Percentiles rank a stretch among this genome's conserved stretches.
Evolutionary conservation across 2,329 filamentous ascomycete genomes (phyloP).

Genomic region (Pezicula carpinea): DNA sequence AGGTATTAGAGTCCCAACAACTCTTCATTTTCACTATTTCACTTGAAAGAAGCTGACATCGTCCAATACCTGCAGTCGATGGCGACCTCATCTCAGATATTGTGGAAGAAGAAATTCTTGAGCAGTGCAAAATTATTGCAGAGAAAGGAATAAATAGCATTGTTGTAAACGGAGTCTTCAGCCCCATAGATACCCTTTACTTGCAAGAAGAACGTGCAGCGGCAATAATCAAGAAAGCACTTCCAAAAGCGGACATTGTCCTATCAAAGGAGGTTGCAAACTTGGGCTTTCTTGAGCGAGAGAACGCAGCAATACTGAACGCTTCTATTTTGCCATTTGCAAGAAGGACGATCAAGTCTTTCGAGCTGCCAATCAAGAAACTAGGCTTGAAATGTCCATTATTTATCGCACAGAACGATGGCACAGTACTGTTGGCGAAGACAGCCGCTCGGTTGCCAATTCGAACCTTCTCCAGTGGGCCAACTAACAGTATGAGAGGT

Average conservation of each 20-base stretch:
- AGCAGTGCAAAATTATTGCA: slow-evolving; percentile 12
- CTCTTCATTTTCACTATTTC: no score
- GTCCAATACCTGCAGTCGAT: slow-evolving; percentile 4
- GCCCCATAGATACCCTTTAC: slow-evolving; percentile 45
- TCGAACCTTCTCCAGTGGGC: slow-evolving; percentile 54
- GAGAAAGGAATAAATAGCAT: slow-evolving; percentile 37
- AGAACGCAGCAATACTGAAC: slow-evolving; percentile 60
- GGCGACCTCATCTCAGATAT: slow-evolving; percentile 13
- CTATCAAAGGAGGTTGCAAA: slow-evolving; percentile 48
- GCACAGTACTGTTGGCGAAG: slow-evolving; percentile 48
- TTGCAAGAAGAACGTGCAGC: slow-evolving; percentile 39
- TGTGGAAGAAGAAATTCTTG: slow-evolving; percentile 8
- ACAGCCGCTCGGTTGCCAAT: slow-evolving; percentile 52
- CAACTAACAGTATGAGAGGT: slow-evolving; percentile 58
- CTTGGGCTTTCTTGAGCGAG: slow-evolving; percentile 45
- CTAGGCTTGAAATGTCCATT: slow-evolving; percentile 48
- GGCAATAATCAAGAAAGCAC: slow-evolving; percentile 7
- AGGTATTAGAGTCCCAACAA: not conserved
- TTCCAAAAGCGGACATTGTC: slow-evolving; percentile 32
- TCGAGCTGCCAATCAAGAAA: slow-evolving; percentile 43
- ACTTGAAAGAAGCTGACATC: no score
- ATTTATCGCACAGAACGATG: slow-evolving; percentile 59
- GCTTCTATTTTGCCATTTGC: slow-evolving; percentile 55
- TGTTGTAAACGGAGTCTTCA: slow-evolving; percentile 48
- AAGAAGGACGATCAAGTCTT: slow-evolving; percentile 46